Evolutionary conservation across 306 rosid species (phyloP), one percentile per base, ranked within the genome.

Genomic region (Potentilla sterilis): DNA sequence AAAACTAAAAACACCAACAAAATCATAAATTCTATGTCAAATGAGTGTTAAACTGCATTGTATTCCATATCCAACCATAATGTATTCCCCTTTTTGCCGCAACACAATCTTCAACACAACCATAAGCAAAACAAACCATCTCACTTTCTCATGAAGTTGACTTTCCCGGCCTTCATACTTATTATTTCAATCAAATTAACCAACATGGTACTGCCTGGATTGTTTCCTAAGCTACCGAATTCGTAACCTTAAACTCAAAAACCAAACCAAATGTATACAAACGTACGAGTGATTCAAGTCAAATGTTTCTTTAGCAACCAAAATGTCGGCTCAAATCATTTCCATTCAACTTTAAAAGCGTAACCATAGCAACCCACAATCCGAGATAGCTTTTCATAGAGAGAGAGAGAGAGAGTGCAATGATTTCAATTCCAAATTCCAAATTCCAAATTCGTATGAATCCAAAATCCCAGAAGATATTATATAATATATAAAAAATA

Each of bases 71-170:
- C 63, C 63, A 11, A 57, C 63, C 63, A 11, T 28, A 28, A 28
- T 28, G 28, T 28, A 28, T 1, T 28, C 28, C 28, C 28, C 28
- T 28, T 0, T 28, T 21, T 34, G 2, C 35, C 35, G 35, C 63
- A 57, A 57, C 63, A 22, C 35, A 55, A 21, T 57, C 63, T 21
- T 28, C 67, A 7, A 5, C 14, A 12, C 41, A 28, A 28, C 28
- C 28, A 28, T 28, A 28, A 28, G 28, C 28, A 28, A 28, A 28
- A 28, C 28, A 28, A 28, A 28, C 28, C 28, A 28, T 59, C 66
- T 11, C 66, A 5, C 66, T 71, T 71, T 71, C 65, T 51, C 63
- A 6, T 18, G 13, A 52, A 52, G 59, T 71, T 71, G 49, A 38
- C 70, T 65, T 38, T 65, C 70, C 44, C 69, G 8, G 10, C 61